These are phyloP conservation scores for Coleophoma cylindrospora DNA, from an alignment of 2,329 filamentous ascomycete genomes.

Conservation along the genomic window DNA sequence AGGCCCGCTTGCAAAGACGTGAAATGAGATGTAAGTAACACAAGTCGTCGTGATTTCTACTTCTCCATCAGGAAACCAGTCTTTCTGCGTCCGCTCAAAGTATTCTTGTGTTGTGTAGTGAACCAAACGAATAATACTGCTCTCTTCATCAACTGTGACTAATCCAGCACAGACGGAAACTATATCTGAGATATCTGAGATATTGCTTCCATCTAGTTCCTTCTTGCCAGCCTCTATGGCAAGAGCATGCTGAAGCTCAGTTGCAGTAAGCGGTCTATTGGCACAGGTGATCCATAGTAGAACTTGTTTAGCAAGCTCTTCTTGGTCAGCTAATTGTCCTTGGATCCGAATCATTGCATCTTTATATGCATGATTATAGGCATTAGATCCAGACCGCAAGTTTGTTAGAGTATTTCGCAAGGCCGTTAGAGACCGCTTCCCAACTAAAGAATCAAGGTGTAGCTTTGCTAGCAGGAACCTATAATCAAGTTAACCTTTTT, in stretches of 20 bases:
- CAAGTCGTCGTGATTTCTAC: constrained; percentile 16
- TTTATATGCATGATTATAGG: constrained; percentile 33
- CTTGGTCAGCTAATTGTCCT: constrained; percentile 26
- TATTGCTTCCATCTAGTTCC: constrained; percentile 26
- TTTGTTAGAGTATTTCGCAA: constrained; percentile 25
- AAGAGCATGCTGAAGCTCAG: constrained; percentile 37
- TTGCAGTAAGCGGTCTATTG: constrained; percentile 23
- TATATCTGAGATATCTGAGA: constrained; percentile 10
- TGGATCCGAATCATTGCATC: constrained; percentile 36
- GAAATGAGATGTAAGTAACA: constrained; percentile 21
- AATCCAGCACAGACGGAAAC: constrained; percentile 21
- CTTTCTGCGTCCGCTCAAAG: constrained; percentile 10
- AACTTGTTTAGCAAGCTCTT: constrained; percentile 27
- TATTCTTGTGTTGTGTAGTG: constrained; percentile 26
- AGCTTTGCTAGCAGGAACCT: constrained; percentile 27
- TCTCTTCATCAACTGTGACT: constrained; percentile 22
- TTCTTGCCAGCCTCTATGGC: constrained; percentile 25
- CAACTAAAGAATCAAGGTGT: constrained; percentile 27
- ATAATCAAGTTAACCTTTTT: not conserved
- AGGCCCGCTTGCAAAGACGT: too few species aligned
- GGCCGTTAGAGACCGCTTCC: constrained; percentile 24
- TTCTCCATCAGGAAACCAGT: constrained; percentile 12
- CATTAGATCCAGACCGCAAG: constrained; percentile 17
- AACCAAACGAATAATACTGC: constrained; percentile 18
- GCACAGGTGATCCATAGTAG: constrained; percentile 8